Evolutionary conservation across 495 filamentous ascomycete genomes (phyloP).

Genomic region (Daldinia loculata): DNA sequence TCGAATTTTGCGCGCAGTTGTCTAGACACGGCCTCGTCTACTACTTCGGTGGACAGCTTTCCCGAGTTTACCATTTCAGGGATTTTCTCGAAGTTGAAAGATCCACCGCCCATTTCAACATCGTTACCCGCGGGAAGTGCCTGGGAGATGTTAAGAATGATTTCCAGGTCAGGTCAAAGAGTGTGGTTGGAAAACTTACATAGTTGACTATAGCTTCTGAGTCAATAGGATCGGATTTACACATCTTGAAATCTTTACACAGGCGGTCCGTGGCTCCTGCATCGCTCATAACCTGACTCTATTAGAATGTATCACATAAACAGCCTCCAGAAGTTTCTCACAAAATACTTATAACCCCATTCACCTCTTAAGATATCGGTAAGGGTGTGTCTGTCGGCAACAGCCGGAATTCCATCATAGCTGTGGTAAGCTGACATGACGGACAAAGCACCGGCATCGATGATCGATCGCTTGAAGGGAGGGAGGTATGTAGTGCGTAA

Average conservation of each 20-base stretch:
- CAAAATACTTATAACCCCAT: conserved; percentile 74
- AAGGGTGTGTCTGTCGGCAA: conserved; percentile 67
- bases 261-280: conserved; percentile 73
- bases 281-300: conserved; percentile 53
- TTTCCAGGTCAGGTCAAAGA: neutral
- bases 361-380: conserved; percentile 72
- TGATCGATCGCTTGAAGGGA: conserved; percentile 70
- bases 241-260: conserved; percentile 70
- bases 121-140: conserved; percentile 73
- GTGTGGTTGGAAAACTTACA: conserved; percentile 18
- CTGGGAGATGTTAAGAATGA: conserved; percentile 17
- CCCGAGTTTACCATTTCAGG: conserved; percentile 68
- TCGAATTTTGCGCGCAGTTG: conserved; percentile 70
- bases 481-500: conserved; percentile 73
- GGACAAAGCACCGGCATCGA: conserved; percentile 70
- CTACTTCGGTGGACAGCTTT: conserved; percentile 61
- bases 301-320: conserved; percentile 1
- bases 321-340: conserved; percentile 47
- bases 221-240: conserved; percentile 64
- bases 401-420: conserved; percentile 72
- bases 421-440: conserved; percentile 76
- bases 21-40: conserved; percentile 71
- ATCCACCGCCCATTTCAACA: conserved; percentile 80
- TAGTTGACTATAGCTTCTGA: conserved; percentile 59
- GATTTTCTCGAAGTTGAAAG: conserved; percentile 72